Evolutionary conservation across 441 rosid species (phyloP).

Genomic region (Mallotus japonicus): DNA sequence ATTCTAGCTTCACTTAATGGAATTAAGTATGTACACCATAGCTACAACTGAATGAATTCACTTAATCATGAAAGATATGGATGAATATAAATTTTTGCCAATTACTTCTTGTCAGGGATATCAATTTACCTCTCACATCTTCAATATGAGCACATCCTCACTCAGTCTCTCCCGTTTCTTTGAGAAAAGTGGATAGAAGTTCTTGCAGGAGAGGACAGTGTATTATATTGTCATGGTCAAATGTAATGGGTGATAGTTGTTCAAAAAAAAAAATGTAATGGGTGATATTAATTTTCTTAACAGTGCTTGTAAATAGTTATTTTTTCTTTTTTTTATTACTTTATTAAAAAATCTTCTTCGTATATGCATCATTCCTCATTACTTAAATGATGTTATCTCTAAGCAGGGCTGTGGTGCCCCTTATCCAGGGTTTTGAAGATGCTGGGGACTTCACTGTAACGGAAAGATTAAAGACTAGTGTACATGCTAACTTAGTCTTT

Average conservation of each 20-base stretch:
- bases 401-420: slow-evolving; percentile 99
- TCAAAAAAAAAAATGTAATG: background rate
- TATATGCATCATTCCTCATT: slow-evolving; percentile 43
- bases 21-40: background rate
- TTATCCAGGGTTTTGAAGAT: slow-evolving; percentile 99
- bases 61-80: background rate
- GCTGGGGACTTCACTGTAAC: slow-evolving; percentile 92
- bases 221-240: background rate
- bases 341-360: background rate
- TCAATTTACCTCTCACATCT: background rate
- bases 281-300: background rate
- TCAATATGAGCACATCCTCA: background rate
- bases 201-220: background rate
- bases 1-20: background rate
- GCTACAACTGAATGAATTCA: background rate
- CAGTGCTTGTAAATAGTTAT: slow-evolving; percentile 16
- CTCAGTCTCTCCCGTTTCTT: background rate
- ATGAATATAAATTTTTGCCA: background rate
- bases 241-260: background rate
- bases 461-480: slow-evolving; percentile 87
- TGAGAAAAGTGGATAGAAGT: background rate
- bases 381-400: slow-evolving; percentile 48
- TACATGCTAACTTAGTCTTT: slow-evolving; percentile 86
- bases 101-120: background rate
- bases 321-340: slow-evolving; percentile 5